Conservation (phyloP, 192 early-diverging fungal genomes). For the Coemansia sp. region DNA sequence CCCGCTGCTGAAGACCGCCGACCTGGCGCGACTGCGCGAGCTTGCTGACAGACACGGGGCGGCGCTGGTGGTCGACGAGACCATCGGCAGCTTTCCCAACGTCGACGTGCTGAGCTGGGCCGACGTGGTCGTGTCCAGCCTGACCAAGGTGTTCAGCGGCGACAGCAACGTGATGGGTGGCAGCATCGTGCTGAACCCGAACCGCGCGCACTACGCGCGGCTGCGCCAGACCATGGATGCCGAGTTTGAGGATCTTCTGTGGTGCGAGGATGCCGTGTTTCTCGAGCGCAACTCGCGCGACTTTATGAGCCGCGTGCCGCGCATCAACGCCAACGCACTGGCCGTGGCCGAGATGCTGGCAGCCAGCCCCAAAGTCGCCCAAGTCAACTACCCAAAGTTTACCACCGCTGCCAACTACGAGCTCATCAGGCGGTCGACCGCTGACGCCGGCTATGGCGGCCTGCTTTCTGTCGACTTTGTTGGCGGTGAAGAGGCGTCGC, state of each 20-base stretch:
- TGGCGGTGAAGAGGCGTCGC: slow-evolving; percentile 53
- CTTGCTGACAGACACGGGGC: slow-evolving; percentile 77
- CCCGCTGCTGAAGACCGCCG: slow-evolving; percentile 82
- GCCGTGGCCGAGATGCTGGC: slow-evolving; percentile 69
- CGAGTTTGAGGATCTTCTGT: slow-evolving; percentile 81
- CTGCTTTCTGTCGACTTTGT: slow-evolving; percentile 81
- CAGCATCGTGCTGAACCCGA: slow-evolving; percentile 82
- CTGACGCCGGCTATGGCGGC: slow-evolving; percentile 78
- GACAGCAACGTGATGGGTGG: slow-evolving; percentile 99
- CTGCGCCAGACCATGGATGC: slow-evolving; percentile 59
- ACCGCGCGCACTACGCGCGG: slow-evolving; percentile 54
- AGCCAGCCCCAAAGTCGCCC: slow-evolving; percentile 66
- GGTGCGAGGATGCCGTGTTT: slow-evolving; percentile 92
- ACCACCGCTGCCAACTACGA: slow-evolving; percentile 68
- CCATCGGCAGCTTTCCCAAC: slow-evolving; percentile 92
- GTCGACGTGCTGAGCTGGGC: slow-evolving; percentile 74
- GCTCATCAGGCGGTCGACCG: slow-evolving; percentile 54
- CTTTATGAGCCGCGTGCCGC: slow-evolving; percentile 70
- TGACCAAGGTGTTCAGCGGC: slow-evolving; percentile 95
- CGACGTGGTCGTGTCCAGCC: slow-evolving; percentile 85
- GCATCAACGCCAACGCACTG: slow-evolving; percentile 82
- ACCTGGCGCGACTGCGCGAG: slow-evolving; percentile 68
- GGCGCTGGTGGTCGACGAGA: slow-evolving; percentile 90
- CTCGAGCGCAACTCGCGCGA: slow-evolving; percentile 92
- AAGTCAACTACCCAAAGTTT: slow-evolving; percentile 86